Conservation (phyloP, 306 rosid species). For the Acacia acuminata region DNA sequence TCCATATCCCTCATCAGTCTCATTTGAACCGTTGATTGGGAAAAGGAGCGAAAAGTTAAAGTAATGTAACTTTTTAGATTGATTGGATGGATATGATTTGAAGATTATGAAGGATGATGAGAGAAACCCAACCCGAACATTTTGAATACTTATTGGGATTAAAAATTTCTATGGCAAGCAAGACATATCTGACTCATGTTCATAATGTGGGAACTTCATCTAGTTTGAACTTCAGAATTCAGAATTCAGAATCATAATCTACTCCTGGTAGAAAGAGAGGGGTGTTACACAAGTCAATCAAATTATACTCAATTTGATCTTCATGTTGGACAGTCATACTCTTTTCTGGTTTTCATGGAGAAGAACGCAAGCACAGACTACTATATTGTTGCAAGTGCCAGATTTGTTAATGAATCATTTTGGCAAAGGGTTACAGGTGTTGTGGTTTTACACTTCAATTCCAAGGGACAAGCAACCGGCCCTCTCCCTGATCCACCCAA, state of each 20-base stretch:
- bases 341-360: background rate
- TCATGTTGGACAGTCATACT: background rate
- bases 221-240: background rate
- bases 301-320: background rate
- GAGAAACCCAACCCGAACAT: too few relatives aligned
- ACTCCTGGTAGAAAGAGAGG: background rate
- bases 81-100: too few relatives aligned
- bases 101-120: too few relatives aligned
- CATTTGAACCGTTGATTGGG: too few relatives aligned
- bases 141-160: background rate
- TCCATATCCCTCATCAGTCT: too few relatives aligned
- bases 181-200: background rate
- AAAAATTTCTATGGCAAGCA: background rate
- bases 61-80: too few relatives aligned
- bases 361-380: background rate
- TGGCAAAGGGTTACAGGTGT: background rate
- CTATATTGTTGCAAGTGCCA: background rate
- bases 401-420: background rate
- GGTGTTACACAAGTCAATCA: background rate
- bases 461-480: background rate
- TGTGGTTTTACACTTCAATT: background rate
- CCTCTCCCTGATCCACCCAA: slow-evolving; percentile 7
- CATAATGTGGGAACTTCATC: background rate
- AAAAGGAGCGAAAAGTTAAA: too few relatives aligned
- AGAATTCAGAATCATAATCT: slow-evolving; percentile 4